Evolutionary conservation across 2,329 filamentous ascomycete genomes (phyloP).

Genomic region (Aspergillus sp.): DNA sequence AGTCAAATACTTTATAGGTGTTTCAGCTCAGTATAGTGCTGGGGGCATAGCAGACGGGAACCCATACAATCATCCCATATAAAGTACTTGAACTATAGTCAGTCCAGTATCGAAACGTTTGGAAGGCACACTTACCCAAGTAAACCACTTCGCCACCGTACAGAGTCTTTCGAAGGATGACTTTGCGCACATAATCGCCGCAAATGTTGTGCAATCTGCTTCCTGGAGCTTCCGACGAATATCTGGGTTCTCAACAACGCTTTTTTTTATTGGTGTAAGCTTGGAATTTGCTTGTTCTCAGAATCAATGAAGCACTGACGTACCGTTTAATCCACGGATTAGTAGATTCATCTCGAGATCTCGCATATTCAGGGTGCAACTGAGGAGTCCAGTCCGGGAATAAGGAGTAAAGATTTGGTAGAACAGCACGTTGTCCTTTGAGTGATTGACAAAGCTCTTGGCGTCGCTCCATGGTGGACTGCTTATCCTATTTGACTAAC

Average conservation of each 20-base stretch:
- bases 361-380: conserved; percentile 10
- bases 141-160: conserved; percentile 10
- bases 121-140: conserved; percentile 6
- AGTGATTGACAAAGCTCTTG: neutral
- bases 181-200: conserved; percentile 11
- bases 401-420: conserved; percentile 9
- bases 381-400: conserved; percentile 11
- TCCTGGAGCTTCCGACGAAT: conserved; percentile 8
- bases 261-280: no score
- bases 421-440: neutral
- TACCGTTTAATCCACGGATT: conserved; percentile 12
- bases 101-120: fast-evolving
- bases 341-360: conserved; percentile 10
- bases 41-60: neutral
- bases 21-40: neutral
- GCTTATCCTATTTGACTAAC: no score
- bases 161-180: conserved; percentile 11
- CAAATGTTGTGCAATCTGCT: conserved; percentile 14
- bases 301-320: no score
- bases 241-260: neutral
- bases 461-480: neutral
- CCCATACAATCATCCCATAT: conserved; percentile 13
- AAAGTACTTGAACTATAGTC: conserved; percentile 1
- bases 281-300: no score
- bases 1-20: conserved; percentile 12